Evolutionary conservation across 352 stramenopile genomes (phyloP), one percentile per base, ranked within the genome.

Genomic region (Globisporangium okanoganense): DNA sequence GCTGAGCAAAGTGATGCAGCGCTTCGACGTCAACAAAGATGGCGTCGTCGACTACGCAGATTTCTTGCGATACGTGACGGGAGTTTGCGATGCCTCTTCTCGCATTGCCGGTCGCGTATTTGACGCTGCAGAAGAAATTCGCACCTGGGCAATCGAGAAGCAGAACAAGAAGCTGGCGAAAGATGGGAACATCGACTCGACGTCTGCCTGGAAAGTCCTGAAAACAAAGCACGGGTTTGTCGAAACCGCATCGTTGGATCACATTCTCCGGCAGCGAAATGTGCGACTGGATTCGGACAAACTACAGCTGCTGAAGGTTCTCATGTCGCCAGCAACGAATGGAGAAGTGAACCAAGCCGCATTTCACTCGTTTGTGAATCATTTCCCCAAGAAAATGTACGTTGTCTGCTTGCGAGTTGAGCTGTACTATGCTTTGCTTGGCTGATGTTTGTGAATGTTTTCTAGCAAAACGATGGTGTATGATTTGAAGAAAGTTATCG

Each of bases 361-460:
- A 8, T 90, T 90, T 35, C 84, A 94, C 40, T 65, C 71, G 20
- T 94, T 94, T 71, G 78, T 92, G 38, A 94, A 94, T 56, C 82
- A 94, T 45, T 72, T 87, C 3, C 82, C 84, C 0, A 82, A 85
- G 62, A 94, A 92, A 69, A 87, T 92, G 81, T 91, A 71, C 49
- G 79, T 71, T 31, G 5, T 13, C 12, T 53, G 16, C 0, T 25
- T 53, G 1, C 13, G 38, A 16, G 20, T 29, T 45, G 5, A 10
- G 1, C 27, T 25, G 12, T 35, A 14, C 25, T 31, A 35, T 10
- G 9, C 3, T 16, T 29, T 38, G 12, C 10, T 18, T 61, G 18
- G 16, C 31, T 53, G 9, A 29, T 13, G 8, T 14, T 55, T 25
- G 24, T 18, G 50, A 61, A 40, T 52, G 14, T 60, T 27, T 10